Conservation (phyloP, 106 monocot genomes). For the Allium fistulosum region DNA sequence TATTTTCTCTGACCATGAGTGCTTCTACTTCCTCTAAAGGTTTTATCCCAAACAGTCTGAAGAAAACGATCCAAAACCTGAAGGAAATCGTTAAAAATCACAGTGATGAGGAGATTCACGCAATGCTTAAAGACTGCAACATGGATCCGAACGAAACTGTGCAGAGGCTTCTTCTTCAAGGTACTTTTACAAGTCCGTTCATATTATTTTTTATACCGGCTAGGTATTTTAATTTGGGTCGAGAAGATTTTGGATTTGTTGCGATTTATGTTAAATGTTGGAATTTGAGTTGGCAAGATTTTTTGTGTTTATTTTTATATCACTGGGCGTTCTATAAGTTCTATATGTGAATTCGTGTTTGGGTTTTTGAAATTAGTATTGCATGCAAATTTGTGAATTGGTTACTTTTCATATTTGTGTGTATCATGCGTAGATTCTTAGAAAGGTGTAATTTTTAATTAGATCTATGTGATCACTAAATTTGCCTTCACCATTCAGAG, state of each 20-base stretch:
- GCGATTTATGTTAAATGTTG: background rate
- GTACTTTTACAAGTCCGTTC: constrained; percentile 9
- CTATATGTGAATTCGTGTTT: too few species aligned
- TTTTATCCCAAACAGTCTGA: constrained; percentile 37
- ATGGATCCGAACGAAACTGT: constrained; percentile 98
- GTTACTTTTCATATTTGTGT: too few species aligned
- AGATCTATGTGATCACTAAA: too few species aligned
- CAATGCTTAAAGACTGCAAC: constrained; percentile 81
- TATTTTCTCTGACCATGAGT: background rate
- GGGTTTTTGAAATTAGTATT: too few species aligned
- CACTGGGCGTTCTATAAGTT: too few species aligned
- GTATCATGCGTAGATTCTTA: too few species aligned
- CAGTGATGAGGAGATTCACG: constrained; percentile 85
- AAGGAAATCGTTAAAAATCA: constrained; percentile 84
- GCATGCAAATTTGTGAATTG: too few species aligned
- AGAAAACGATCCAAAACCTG: constrained; percentile 70
- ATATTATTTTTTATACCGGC: background rate
- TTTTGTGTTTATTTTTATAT: too few species aligned
- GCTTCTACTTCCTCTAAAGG: constrained; percentile 23
- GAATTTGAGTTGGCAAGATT: too few species aligned
- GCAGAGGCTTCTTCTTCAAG: constrained; percentile 83
- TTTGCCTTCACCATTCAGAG: too few species aligned
- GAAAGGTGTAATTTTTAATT: too few species aligned
- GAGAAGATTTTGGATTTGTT: background rate
- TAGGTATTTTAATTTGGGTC: background rate